These are phyloP conservation scores for Thraustochytrium sp. DNA, from an alignment of 352 stramenopile species.

Conservation along the genomic window DNA sequence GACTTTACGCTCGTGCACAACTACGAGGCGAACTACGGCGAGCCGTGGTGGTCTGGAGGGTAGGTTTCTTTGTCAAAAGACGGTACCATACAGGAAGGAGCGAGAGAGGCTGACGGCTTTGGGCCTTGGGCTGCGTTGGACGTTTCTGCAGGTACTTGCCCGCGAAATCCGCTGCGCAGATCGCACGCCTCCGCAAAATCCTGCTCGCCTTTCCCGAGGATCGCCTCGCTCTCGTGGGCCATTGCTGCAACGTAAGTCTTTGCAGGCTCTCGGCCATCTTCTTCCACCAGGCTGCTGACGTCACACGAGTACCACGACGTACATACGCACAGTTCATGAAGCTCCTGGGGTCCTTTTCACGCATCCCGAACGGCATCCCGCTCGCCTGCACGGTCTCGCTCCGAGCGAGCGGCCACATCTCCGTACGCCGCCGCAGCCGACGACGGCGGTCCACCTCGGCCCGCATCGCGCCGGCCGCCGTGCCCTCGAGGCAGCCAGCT, in stretches of 20 bases:
- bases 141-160: neutral
- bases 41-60: conserved; percentile 2
- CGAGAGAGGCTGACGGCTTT: neutral
- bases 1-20: neutral
- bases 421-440: too few species aligned
- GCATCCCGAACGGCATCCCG: neutral
- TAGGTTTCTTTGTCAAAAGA: neutral
- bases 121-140: too few species aligned
- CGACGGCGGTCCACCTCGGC: too few species aligned
- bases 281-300: neutral
- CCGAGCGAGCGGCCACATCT: neutral
- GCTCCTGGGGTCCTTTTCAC: neutral
- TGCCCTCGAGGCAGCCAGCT: too few species aligned
- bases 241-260: conserved; percentile 33
- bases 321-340: neutral
- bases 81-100: neutral
- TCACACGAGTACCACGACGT: neutral
- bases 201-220: neutral
- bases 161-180: neutral
- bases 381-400: neutral
- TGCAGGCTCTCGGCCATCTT: neutral
- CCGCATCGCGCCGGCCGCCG: too few species aligned
- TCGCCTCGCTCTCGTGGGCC: conserved; percentile 4
- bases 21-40: conserved; percentile 14
- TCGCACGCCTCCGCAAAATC: neutral